phyloP scores from a whole-genome alignment of 2,329 filamentous ascomycete genomes.

The Elsinoe arachidis region DNA sequence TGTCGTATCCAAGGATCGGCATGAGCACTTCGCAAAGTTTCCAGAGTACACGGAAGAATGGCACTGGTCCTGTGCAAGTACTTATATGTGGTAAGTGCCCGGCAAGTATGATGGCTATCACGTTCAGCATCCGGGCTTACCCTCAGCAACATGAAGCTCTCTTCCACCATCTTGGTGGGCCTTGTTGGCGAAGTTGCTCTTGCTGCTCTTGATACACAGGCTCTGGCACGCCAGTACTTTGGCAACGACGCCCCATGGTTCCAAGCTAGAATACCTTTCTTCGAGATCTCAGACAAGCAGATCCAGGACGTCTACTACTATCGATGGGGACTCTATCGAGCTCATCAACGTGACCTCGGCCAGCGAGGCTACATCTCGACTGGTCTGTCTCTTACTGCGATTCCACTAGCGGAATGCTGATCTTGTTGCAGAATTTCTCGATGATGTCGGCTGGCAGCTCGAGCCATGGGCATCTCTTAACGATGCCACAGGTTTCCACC shows the following conservation, averaged over 20 bases:
- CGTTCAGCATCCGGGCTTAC: not conserved
- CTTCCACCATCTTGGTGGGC: not conserved
- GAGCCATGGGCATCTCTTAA: conserved; percentile 37
- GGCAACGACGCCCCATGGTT: conserved; percentile 36
- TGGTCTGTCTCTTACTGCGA: no score
- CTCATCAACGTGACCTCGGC: conserved; percentile 38
- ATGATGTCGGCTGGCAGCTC: conserved; percentile 37
- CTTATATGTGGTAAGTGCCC: not conserved
- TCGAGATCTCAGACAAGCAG: conserved; percentile 31
- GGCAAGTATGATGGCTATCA: not conserved
- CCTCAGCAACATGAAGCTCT: not conserved
- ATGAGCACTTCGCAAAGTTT: not conserved
- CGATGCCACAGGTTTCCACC: conserved; percentile 38
- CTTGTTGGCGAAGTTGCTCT: not conserved
- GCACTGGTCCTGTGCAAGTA: not conserved
- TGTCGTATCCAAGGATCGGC: not conserved
- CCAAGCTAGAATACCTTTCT: conserved; percentile 31
- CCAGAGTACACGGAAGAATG: not conserved
- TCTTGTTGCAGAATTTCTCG: conserved; percentile 30
- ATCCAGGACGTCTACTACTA: conserved; percentile 40
- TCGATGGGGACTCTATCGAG: conserved; percentile 37
- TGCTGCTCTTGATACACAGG: conserved; percentile 22
- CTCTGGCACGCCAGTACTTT: conserved; percentile 28
- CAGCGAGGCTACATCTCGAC: conserved; percentile 37
- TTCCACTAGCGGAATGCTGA: no score